Base-by-base conservation (phyloP, 352 stramenopile species). In the Globisporangium paddicum region DNA sequence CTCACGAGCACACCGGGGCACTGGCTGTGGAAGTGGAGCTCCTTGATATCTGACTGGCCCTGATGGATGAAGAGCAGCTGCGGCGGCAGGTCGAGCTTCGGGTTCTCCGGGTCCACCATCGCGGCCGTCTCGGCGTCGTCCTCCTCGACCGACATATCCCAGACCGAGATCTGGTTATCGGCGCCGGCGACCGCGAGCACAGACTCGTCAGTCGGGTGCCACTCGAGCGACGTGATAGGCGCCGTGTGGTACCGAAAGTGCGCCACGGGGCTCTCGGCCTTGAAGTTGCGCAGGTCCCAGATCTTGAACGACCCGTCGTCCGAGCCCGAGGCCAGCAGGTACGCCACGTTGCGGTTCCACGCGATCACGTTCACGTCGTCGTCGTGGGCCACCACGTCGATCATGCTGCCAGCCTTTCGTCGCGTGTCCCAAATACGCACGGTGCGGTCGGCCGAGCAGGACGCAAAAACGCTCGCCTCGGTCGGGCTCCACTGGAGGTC, bases 31-130 rank as follows among this genome's bases (percentile, higher is more conserved):
- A 98, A 99, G 76, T 99, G 96, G 19, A 99, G 77, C 77, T 99
- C 97, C 79, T 99, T 99, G 74, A 99, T 98, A 70, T 98, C 96
- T 49, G 87, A 91, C 65, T 98, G 97, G n/a, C 98, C 98, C 69
- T 98, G 97, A 79, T 99, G 97, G 54, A 99, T 96, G 81, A 99
- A 99, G 25, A 99, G 83, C 41, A 99, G 86, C 80, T 99, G 97
- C 40, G 96, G 94, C 32, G 97, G 97, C 67, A 99, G 79, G 55
- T 98, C 88, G 57, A 93, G 58, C 68, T 92, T 90, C n/a, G 53
- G 54, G 46, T 58, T 75, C 71, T 55, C 62, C 72, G 53, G 79
- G 70, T 37, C 60, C 71, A n/a, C 77, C 7, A 67, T 68, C 28
- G 74, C 75, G 40, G 64, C 63, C n/a, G 82, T 81, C 52, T 92